Conservation (phyloP, 345 rosid genomes). For the Heritiera fomes region DNA sequence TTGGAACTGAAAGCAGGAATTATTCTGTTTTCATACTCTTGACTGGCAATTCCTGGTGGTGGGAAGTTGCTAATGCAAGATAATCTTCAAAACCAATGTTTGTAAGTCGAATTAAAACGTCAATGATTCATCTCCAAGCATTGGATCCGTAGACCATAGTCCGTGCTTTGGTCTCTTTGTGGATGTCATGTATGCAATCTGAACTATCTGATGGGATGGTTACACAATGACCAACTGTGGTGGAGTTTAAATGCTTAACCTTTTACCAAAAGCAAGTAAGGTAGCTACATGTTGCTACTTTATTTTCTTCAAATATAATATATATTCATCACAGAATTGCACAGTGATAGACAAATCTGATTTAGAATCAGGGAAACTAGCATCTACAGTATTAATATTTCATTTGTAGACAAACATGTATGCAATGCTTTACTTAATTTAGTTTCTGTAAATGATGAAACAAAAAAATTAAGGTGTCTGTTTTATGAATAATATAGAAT, state of each 20-base stretch:
- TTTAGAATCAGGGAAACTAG: neutral
- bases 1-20: neutral
- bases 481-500: neutral
- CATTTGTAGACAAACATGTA: neutral
- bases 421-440: neutral
- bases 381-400: no score
- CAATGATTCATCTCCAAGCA: neutral
- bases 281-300: neutral
- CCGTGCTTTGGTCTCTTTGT: neutral
- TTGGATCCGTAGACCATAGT: neutral
- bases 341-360: neutral
- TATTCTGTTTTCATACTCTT: conserved; percentile 22
- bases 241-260: neutral
- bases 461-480: neutral
- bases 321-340: neutral
- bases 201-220: conserved; percentile 7
- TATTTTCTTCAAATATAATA: neutral
- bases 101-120: neutral
- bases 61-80: neutral
- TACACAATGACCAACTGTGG: neutral
- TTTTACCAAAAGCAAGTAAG: neutral
- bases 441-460: no score
- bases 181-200: neutral
- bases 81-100: conserved; percentile 9
- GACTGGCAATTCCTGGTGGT: conserved; percentile 23